Evolutionary conservation across 805 yeast species (phyloP).

Genomic region (Kodamaea jinghongensis): DNA sequence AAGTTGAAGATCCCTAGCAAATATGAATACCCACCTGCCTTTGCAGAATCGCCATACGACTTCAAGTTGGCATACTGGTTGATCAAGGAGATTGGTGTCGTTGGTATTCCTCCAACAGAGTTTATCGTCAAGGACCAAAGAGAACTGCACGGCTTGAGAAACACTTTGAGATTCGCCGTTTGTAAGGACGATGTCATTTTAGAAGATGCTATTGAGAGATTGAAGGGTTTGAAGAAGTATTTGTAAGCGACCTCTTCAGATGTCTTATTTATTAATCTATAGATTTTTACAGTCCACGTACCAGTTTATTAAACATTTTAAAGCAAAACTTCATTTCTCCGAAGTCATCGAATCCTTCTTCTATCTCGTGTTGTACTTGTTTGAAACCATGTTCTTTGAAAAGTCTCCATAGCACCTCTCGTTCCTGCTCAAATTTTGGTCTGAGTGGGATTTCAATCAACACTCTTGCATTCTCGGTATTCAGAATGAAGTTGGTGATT

Average conservation of each 20-base stretch:
- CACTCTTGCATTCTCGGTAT: slow-evolving; percentile 39
- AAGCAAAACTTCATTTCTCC: slow-evolving; percentile 65
- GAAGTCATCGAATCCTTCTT: slow-evolving; percentile 81
- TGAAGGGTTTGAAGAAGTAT: slow-evolving; percentile 67
- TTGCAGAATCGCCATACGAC: slow-evolving; percentile 71
- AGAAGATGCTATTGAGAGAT: slow-evolving; percentile 76
- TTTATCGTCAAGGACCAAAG: slow-evolving; percentile 68
- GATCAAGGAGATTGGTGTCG: slow-evolving; percentile 88
- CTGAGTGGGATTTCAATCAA: slow-evolving; percentile 78
- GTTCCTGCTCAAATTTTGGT: slow-evolving; percentile 58
- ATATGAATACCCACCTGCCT: slow-evolving; percentile 68
- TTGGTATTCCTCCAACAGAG: slow-evolving; percentile 97
- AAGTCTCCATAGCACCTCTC: slow-evolving; percentile 58
- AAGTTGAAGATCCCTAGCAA: slow-evolving; percentile 76
- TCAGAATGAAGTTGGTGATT: slow-evolving; percentile 45
- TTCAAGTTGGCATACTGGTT: slow-evolving; percentile 91
- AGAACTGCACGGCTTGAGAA: slow-evolving; percentile 68
- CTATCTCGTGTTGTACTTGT: slow-evolving; percentile 40
- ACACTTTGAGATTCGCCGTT: slow-evolving; percentile 88
- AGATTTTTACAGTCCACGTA: slow-evolving; percentile 1
- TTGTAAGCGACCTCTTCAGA: slow-evolving; percentile 17
- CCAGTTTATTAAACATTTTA: slow-evolving; percentile 25
- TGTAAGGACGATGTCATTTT: slow-evolving; percentile 87
- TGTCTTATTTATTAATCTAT: not conserved
- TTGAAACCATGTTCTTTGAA: slow-evolving; percentile 37